A percentile compares a stretch with the other conserved stretches of the same genome.
Conservation (phyloP, 176 grass and related monocot genomes). For the Oryza australiensis region DNA sequence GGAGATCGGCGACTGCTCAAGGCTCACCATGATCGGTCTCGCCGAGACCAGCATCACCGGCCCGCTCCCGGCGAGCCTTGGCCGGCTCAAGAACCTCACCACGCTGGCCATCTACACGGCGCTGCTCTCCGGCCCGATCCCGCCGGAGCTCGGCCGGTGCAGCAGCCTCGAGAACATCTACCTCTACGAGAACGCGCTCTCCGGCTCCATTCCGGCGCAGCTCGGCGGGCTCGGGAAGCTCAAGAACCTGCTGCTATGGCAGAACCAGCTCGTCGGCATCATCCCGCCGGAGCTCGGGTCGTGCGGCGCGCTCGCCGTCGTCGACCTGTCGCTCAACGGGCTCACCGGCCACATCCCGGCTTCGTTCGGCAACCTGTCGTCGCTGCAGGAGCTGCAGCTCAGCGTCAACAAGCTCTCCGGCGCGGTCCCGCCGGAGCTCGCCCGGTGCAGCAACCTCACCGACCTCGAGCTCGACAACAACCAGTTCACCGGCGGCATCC, state of each 20-base stretch:
- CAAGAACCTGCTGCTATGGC: conserved; percentile 68
- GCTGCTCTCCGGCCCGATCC: conserved; percentile 67
- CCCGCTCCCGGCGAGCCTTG: conserved; percentile 53
- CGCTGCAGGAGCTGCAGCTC: conserved; percentile 67
- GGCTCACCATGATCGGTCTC: conserved; percentile 70
- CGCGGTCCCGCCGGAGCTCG: conserved; percentile 60
- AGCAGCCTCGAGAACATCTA: conserved; percentile 65
- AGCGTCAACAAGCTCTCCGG: conserved; percentile 80
- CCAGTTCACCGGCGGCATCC: conserved; percentile 70
- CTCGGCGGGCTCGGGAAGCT: conserved; percentile 61
- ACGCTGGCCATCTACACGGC: conserved; percentile 77
- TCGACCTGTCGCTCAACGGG: conserved; percentile 71
- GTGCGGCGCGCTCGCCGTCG: conserved; percentile 49
- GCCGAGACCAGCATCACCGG: conserved; percentile 80
- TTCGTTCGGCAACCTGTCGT: conserved; percentile 49
- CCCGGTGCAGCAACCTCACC: conserved; percentile 65
- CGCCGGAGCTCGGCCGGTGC: conserved; percentile 62
- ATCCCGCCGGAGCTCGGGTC: conserved; percentile 70
- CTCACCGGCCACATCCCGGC: conserved; percentile 75
- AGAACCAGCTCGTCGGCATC: conserved; percentile 74
- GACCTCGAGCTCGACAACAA: conserved; percentile 86
- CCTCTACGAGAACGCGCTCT: conserved; percentile 76
- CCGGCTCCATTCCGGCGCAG: conserved; percentile 71
- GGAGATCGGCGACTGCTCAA: conserved; percentile 69
- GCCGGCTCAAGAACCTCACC: conserved; percentile 62